Evolutionary conservation across 1,284 basidiomycete genomes (phyloP), one percentile per base, ranked within the genome.

Genomic region (Amylostereum chailletii): DNA sequence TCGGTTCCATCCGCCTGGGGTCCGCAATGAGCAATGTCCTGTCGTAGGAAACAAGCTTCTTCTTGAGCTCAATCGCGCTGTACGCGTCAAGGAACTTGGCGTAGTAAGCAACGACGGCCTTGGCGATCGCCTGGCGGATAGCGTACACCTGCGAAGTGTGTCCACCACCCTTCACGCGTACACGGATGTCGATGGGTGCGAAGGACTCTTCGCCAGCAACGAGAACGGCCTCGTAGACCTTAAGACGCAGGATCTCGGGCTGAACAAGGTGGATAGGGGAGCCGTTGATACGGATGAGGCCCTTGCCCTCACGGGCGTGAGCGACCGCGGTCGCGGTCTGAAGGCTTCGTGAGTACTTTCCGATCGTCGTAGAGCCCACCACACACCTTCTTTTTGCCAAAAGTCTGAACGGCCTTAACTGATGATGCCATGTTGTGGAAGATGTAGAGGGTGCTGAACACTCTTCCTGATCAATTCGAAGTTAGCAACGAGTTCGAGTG

Each of bases 101-200:
- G 71, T 95, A 95, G 82, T 94, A 98, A 49, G 95, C 96, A 63
- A 99, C 91, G 58, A 99, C 73, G 54, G 95, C 94, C 79, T 97
- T 99, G 62, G 93, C 89, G 63, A 99, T 96, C 46, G 96, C 96
- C 77, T 99, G 96, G 61, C 96, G 93, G 71, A 99, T 93, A 58
- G 96, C 96, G 74, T 99, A 99, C 58, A 99, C 81, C 74, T 99
- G 96, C 55, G 95, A 97, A 57, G 93, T 94, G 79, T 98, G 95
- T 72, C 96, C 96, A 83, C 96, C 96, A 74, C 96, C 96, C 74
- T 94, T 95, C 60, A 97, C 96, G 52, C 94, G 91, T 53, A 99
- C 90, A 61, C 95, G 92, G 73, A 99, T 94, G 76, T 99, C 95
- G 63, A 99, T 77, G 58, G 77, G 75, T 54, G 77, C 71, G 65